A percentile compares a stretch with the other conserved stretches of the same genome.
These are phyloP conservation scores for Zelopaecilomyces penicillatus DNA, from an alignment of 2,329 filamentous ascomycete species.

Conservation along the genomic window DNA sequence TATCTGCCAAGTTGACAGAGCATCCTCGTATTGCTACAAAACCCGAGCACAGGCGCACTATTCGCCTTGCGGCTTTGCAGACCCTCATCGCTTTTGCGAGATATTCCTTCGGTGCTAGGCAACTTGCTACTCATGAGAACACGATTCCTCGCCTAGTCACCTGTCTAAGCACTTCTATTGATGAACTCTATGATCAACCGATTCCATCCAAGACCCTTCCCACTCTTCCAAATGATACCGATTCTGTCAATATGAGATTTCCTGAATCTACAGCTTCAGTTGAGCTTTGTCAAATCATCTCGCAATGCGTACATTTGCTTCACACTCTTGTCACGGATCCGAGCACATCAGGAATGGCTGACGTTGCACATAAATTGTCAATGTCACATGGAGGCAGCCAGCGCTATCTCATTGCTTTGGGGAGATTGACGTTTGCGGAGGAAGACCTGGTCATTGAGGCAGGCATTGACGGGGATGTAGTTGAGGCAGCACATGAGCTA, in stretches of 20 bases:
- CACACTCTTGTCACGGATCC: constrained; percentile 45
- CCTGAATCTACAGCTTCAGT: constrained; percentile 14
- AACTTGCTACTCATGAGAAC: constrained; percentile 59
- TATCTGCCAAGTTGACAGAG: constrained; percentile 55
- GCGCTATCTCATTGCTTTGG: constrained; percentile 73
- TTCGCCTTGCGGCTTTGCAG: constrained; percentile 40
- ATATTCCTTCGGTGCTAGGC: constrained; percentile 52
- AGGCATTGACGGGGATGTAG: constrained; percentile 67
- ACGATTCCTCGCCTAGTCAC: constrained; percentile 68
- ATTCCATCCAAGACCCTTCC: constrained; percentile 33
- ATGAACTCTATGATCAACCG: constrained; percentile 59
- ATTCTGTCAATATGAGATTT: constrained; percentile 1
- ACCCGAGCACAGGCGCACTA: constrained; percentile 30
- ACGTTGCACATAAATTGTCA: constrained; percentile 64
- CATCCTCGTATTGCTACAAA: constrained; percentile 32
- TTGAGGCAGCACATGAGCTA: constrained; percentile 73
- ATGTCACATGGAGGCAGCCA: constrained; percentile 65
- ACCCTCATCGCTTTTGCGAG: constrained; percentile 53
- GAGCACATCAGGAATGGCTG: constrained; percentile 35
- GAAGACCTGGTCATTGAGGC: constrained; percentile 71
- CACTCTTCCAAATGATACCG: constrained; percentile 10
- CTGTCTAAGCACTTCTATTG: constrained; percentile 55
- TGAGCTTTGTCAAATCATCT: constrained; percentile 37
- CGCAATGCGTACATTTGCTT: constrained; percentile 39
- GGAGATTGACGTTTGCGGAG: constrained; percentile 73